A percentile compares a stretch with the other conserved stretches of the same genome.
Evolutionary conservation across 805 yeast genomes (phyloP).

Genomic region (Saitoella complicata): DNA sequence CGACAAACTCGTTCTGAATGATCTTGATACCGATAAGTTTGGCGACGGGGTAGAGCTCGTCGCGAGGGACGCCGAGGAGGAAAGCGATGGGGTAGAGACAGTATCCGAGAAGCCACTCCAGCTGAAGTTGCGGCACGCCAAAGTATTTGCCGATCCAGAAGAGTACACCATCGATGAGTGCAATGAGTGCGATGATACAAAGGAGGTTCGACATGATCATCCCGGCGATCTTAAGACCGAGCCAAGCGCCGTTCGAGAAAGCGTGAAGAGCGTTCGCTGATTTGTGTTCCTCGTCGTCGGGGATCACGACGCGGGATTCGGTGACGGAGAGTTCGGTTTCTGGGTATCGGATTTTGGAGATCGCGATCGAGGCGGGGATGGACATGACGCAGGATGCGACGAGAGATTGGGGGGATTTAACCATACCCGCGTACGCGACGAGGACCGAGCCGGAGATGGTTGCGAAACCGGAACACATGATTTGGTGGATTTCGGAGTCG

Average conservation of each 20-base stretch:
- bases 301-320: constrained; percentile 32
- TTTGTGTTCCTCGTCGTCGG: constrained; percentile 27
- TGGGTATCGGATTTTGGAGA: constrained; percentile 42
- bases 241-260: constrained; percentile 39
- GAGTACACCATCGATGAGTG: constrained; percentile 38
- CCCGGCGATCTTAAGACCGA: constrained; percentile 41
- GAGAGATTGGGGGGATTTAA: constrained; percentile 44
- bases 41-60: constrained; percentile 35
- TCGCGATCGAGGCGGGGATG: constrained; percentile 46
- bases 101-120: constrained; percentile 42
- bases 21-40: constrained; percentile 39
- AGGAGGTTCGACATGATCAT: constrained; percentile 41
- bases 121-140: constrained; percentile 31
- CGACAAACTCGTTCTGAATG: constrained; percentile 48
- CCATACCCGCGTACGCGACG: constrained; percentile 46
- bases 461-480: constrained; percentile 47
- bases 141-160: constrained; percentile 30
- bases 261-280: constrained; percentile 42
- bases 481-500: constrained; percentile 44
- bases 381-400: constrained; percentile 57
- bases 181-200: constrained; percentile 45
- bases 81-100: constrained; percentile 44
- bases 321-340: constrained; percentile 42
- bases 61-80: constrained; percentile 39
- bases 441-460: constrained; percentile 50